Evolutionary conservation across 352 stramenopile species (phyloP), one percentile per base, ranked within the genome.

Genomic region (Elongisporangium anandrum): DNA sequence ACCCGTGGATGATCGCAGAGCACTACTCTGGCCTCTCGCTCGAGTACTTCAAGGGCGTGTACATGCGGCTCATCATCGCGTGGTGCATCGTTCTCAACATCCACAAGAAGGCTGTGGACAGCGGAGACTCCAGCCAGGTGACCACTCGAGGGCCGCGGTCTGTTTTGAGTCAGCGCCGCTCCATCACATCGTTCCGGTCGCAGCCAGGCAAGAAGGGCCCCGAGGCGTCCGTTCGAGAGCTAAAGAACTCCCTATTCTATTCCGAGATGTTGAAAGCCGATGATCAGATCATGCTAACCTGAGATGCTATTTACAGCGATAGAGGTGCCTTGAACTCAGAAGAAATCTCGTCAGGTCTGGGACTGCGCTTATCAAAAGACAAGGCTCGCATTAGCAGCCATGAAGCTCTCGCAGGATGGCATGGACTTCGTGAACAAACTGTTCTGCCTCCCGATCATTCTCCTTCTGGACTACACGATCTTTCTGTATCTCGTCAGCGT

Each of bases 1-100:
- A 75, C 20, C 73, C 70, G 3, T 86, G 81, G 24, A 7, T 69
- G 12, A 5, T 69, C 15, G n/a, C 66, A 7, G 34, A 59, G n/a
- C n/a, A 60, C 22, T 53, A 39, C 38, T 64, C 59, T 1, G 50
- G 50, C 1, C 52, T 63, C 17, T 48, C 56, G 6, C 66, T 59
- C 48, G 54, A 66, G 22, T 57, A 63, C 13, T 23, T 61, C 2
- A 59, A 70, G 29, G 59, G 52, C 20, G 45, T 69, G 10, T 59
- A 23, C 24, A 70, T 63, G 17, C 55, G 64, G 1, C 38, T 63
- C 15, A 59, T 54, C 15, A 68, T 69, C 53, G 54, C 41, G 15
- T 51, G 19, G 7, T 69, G 63, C 54, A 57, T 65, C 22, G 10
- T 65, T 20, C 57, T 62, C 34, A 69, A 64, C 24, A 10, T 69